Base-by-base conservation (phyloP, 2,329 filamentous ascomycete species). In the Drechslera avenae region DNA sequence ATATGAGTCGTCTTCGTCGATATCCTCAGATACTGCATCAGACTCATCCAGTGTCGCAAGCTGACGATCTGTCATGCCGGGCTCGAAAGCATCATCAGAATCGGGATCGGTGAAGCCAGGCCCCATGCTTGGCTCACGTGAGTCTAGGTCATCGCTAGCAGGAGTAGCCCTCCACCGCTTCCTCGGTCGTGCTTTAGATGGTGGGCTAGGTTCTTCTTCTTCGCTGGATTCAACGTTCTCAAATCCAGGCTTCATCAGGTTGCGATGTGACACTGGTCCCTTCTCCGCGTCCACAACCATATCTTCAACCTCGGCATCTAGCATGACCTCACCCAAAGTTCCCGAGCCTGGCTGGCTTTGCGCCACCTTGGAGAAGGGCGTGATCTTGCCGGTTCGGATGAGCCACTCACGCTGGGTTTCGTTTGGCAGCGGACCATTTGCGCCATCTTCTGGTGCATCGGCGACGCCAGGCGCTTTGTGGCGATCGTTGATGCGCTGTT, bases 341-440 rank as follows among this genome's bases (percentile, higher is more conserved):
- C 87, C 87, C 36, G 86, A 81, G 2, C 86, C 80, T 3, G 82
- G 84, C 21, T 83, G 78, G 1, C 86, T 77, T n/a, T 83, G 80
- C 12, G 84, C 85, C 62, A 96, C 83, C 57, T 87, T 89, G 6
- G 91, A 89, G 67, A 99, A 99, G 0, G 94, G 94, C 0, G 94
- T 99, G 61, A 99, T 97, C 75, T 97, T 97, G 54, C 94, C 94
- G 0, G 93, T 99, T 21, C 94, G 86, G 40, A 99, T 94, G 39
- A 99, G 82, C 69, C 89, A 99, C 39, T 96, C 92, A 42, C 92
- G 85, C 54, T 90, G 86, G 18, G 84, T 91, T 76, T 97, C 94
- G 53, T 89, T 89, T 1, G 89, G 86, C 49, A 93, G 75, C 46
- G 84, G 85, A 51, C 81, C 80, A 44, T 82, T 85, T 21, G 81